Conservation (phyloP, 768 basidiomycete species). For the Royoungia palumana region DNA sequence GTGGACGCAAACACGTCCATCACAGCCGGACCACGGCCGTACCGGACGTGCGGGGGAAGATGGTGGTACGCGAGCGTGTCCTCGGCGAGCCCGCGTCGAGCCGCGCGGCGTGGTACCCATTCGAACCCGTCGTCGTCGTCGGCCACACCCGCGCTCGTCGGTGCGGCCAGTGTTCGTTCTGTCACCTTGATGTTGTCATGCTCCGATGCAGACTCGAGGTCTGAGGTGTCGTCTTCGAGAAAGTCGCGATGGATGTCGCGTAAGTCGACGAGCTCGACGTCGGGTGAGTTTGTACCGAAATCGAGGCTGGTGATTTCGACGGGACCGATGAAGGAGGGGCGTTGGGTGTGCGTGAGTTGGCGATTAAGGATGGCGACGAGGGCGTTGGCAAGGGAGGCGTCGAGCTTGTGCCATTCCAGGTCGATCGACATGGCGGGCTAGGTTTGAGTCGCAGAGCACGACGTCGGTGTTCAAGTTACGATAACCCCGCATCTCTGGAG, state of each 20-base stretch:
- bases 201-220: conserved; percentile 20
- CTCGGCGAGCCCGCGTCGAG: conserved; percentile 49
- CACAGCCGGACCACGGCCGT: conserved; percentile 49
- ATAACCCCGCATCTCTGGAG: too few relatives aligned
- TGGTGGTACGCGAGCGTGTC: conserved; percentile 61
- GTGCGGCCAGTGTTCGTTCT: conserved; percentile 36
- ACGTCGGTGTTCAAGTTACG: too few relatives aligned
- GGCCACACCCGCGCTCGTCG: conserved; percentile 29
- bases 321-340: conserved; percentile 96
- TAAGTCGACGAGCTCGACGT: conserved; percentile 87
- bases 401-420: conserved; percentile 87
- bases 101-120: conserved; percentile 71
- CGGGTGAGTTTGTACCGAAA: conserved; percentile 80
- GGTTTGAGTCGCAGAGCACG: too few relatives aligned
- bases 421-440: conserved; percentile 78
- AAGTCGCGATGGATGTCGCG: conserved; percentile 95
- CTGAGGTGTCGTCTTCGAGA: conserved; percentile 61
- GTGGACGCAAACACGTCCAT: conserved; percentile 58
- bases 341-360: conserved; percentile 62
- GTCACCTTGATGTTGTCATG: conserved; percentile 44
- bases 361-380: conserved; percentile 76
- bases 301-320: conserved; percentile 82
- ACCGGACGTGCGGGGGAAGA: conserved; percentile 70
- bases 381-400: conserved; percentile 62
- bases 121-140: conserved; percentile 79